Evolutionary conservation across 495 filamentous ascomycete genomes (phyloP), one percentile per base, ranked within the genome.

Genomic region (Penicillium cataractarum): DNA sequence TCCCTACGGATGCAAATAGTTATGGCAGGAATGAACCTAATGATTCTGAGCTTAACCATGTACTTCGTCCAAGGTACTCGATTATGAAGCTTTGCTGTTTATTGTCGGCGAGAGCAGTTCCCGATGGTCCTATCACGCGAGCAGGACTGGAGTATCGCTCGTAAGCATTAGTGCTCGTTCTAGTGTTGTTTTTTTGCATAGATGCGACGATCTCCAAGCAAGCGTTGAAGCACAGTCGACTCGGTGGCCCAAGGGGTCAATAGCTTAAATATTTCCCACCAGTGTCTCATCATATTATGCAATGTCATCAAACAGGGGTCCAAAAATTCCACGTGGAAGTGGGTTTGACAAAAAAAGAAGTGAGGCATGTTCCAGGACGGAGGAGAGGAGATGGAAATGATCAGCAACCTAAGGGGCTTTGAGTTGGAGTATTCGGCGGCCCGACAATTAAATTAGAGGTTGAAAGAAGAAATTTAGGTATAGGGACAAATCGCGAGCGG

Each of bases 221-320:
- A 8, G 51, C 42, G 19, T 46, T 21, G 51, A 21, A 31, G 51
- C 51, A 54, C 51, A 21, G 51, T 54, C 31, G 29, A 33, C 51
- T 19, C 19, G 51, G 31, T 54, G 29, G 31, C 35, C 51, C 31
- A 54, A 32, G 51, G 13, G 27, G n/a, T 31, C 51, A 32, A 32
- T 33, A 54, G 27, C 27, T 54, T 54, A 32, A 26, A 8, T 50
- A 29, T 50, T 12, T 29, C 3, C 24, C 24, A 46, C 42, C 42
- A 46, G 13, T 50, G 1, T 1, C 22, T 24, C 27, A 26, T 27
- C 46, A 24, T 44, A 3, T 44, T 44, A 21, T 10, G 22, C 24
- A 5, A n/a, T 29, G 6, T 17, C 46, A 27, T 29, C 4, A 9
- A n/a, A 13, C 13, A 29, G 26, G 26, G 24, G 46, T 27, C 7